Conservation (phyloP, 2,329 filamentous ascomycete species). For the Aspergillus hiratsukae region DNA sequence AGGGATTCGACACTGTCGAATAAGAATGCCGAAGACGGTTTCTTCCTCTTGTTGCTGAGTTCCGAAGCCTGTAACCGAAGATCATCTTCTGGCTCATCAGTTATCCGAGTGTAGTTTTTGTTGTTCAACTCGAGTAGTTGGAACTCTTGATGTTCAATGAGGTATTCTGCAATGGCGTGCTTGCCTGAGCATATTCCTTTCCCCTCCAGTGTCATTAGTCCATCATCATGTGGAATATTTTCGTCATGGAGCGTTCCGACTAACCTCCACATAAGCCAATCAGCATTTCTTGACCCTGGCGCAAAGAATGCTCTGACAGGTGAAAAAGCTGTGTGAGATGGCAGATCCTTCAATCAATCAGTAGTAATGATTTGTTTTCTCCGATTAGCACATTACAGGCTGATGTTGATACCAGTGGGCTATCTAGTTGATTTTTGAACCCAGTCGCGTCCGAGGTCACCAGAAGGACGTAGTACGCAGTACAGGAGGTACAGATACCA, state of each 20-base stretch:
- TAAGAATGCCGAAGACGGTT: conserved; percentile 18
- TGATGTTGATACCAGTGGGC: neutral
- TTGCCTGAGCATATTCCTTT: conserved; percentile 91
- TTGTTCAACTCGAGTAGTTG: conserved; percentile 60
- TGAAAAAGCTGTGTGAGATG: neutral
- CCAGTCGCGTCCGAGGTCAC: neutral
- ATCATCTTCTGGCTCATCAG: conserved; percentile 24
- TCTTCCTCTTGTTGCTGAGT: conserved; percentile 12
- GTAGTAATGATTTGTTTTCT: neutral
- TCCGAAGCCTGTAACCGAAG: conserved; percentile 24
- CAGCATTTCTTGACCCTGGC: conserved; percentile 37
- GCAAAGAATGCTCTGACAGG: neutral
- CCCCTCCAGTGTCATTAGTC: conserved; percentile 11
- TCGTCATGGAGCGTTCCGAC: conserved; percentile 6
- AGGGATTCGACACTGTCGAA: conserved; percentile 65
- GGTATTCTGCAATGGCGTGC: conserved; percentile 80
- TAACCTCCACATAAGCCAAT: conserved; percentile 50
- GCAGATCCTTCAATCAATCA: neutral
- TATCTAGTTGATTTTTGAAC: neutral
- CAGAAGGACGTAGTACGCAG: neutral
- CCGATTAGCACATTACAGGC: neutral
- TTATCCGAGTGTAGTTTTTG: conserved; percentile 20
- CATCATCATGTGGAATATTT: neutral
- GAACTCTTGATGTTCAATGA: conserved; percentile 80
- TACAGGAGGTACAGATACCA: no score